phyloP scores from a whole-genome alignment of 2,329 filamentous ascomycete genomes.

The Sarocladiaceae sp. region DNA sequence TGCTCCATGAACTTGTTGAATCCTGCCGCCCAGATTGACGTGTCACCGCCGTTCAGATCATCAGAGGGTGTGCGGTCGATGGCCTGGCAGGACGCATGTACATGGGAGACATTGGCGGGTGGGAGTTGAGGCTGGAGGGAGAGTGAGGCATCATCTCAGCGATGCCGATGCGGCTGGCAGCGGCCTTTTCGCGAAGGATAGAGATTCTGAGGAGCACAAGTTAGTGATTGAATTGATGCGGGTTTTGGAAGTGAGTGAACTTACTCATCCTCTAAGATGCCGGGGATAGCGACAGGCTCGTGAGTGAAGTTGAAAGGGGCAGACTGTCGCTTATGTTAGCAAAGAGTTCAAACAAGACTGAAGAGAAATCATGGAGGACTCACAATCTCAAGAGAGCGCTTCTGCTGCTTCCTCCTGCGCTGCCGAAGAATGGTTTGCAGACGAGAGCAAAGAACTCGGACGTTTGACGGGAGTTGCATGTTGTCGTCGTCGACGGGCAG shows the following conservation, averaged over 20 bases:
- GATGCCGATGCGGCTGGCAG: constrained; percentile 44
- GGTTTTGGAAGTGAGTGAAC: constrained; percentile 22
- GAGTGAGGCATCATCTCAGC: constrained; percentile 26
- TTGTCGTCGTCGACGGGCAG: constrained; percentile 13
- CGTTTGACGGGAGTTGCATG: constrained; percentile 35
- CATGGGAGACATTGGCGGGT: constrained; percentile 11
- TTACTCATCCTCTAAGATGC: constrained; percentile 56
- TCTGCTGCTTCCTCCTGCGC: constrained; percentile 36
- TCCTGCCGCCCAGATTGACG: too few relatives aligned
- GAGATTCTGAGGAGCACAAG: too few relatives aligned
- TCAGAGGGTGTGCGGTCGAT: neutral
- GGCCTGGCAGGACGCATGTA: neutral
- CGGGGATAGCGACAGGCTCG: constrained; percentile 48
- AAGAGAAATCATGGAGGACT: constrained; percentile 16
- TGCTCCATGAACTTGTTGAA: neutral
- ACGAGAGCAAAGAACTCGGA: constrained; percentile 40
- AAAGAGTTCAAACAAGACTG: too few relatives aligned
- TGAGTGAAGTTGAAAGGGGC: constrained; percentile 56
- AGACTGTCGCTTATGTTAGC: constrained; percentile 35
- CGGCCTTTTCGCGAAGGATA: constrained; percentile 48
- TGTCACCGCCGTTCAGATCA: constrained; percentile 5
- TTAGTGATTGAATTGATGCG: too few relatives aligned
- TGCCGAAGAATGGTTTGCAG: constrained; percentile 38
- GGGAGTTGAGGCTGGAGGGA: constrained; percentile 20
- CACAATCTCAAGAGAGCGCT: constrained; percentile 43